phyloP scores from a whole-genome alignment of 2,329 filamentous ascomycete genomes.

The Alternaria tenuissima region DNA sequence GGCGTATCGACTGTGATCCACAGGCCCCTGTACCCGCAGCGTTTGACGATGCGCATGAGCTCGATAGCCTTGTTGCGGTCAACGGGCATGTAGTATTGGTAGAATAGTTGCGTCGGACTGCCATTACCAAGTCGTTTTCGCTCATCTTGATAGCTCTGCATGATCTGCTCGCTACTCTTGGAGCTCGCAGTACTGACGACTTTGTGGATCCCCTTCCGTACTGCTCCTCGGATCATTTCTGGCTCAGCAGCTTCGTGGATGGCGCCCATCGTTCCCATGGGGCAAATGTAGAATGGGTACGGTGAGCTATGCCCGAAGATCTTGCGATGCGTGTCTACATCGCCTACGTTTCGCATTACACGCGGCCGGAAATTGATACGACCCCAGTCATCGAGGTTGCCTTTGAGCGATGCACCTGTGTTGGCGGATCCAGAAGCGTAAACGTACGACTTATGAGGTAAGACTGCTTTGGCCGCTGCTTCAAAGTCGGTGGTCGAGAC shows the following conservation, averaged over 20 bases:
- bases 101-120: slow-evolving; percentile 44
- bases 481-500: slow-evolving; percentile 47
- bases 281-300: slow-evolving; percentile 52
- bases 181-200: slow-evolving; percentile 49
- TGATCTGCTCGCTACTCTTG: slow-evolving; percentile 44
- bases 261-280: slow-evolving; percentile 49
- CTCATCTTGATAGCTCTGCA: slow-evolving; percentile 39
- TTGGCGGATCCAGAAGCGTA: slow-evolving; percentile 49
- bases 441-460: slow-evolving; percentile 45
- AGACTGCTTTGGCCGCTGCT: slow-evolving; percentile 39
- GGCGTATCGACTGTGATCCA: slow-evolving; percentile 51
- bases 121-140: slow-evolving; percentile 32
- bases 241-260: slow-evolving; percentile 48
- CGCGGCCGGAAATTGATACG: slow-evolving; percentile 48
- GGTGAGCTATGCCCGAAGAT: slow-evolving; percentile 47
- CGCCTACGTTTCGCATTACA: slow-evolving; percentile 47
- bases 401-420: slow-evolving; percentile 39
- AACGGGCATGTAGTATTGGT: slow-evolving; percentile 50
- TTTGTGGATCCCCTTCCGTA: slow-evolving; percentile 46
- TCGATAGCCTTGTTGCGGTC: slow-evolving; percentile 42
- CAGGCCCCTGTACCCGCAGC: slow-evolving; percentile 44
- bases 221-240: slow-evolving; percentile 48
- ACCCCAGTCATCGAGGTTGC: slow-evolving; percentile 47
- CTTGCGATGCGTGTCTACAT: slow-evolving; percentile 39
- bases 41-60: slow-evolving; percentile 43